These are phyloP conservation scores for Diaporthe capsici DNA, from an alignment of 2,329 filamentous ascomycete species.

Conservation along the genomic window DNA sequence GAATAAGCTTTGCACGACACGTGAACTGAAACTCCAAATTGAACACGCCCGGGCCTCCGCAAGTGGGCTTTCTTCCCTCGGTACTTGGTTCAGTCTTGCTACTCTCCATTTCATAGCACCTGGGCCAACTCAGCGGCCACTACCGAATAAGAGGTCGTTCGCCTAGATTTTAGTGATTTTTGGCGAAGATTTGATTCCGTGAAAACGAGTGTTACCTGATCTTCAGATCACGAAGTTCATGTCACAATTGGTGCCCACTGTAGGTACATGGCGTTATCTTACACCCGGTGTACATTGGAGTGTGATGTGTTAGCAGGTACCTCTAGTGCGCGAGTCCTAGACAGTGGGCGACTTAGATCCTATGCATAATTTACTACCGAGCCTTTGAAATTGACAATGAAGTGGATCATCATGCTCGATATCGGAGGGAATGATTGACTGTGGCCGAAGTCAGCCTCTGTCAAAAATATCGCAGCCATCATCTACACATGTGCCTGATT, in stretches of 20 bases:
- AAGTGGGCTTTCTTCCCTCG: not conserved
- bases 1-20: slow-evolving; percentile 7
- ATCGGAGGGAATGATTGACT: no score
- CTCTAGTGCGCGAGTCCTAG: no score
- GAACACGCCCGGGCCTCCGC: not conserved
- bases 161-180: not conserved
- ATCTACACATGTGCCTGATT: not conserved
- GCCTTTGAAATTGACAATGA: no score
- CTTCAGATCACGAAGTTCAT: not conserved
- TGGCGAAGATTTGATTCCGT: not conserved
- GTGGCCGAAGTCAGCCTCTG: no score
- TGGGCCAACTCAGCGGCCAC: not conserved
- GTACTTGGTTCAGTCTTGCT: not conserved
- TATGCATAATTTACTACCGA: no score
- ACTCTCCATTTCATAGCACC: not conserved
- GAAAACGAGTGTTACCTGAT: not conserved
- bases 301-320: no score
- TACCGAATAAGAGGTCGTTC: not conserved
- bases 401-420: no score
- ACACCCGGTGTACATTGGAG: not conserved
- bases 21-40: not conserved
- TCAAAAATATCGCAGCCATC: no score
- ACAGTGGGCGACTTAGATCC: no score
- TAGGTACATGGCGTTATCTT: not conserved
- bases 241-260: not conserved